Base-by-base conservation (phyloP, 2,329 filamentous ascomycete species). In the Diplodia seriata region DNA sequence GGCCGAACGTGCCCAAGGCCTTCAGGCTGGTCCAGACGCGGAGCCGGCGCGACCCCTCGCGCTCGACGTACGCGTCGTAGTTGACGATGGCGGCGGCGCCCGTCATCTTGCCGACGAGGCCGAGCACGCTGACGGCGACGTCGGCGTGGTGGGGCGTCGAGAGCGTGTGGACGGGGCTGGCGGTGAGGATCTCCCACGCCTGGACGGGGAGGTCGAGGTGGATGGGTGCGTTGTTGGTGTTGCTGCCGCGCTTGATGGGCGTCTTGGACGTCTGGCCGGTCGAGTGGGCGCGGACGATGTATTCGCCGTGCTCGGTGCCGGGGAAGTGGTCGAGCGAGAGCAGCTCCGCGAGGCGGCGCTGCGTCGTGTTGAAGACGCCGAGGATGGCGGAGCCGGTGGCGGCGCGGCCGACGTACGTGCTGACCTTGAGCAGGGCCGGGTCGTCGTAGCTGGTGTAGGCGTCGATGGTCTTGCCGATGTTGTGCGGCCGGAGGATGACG, bases 51-150 rank as follows among this genome's bases (percentile, higher is more conserved):
- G 89, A 3, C 69, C 70, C 8, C 84, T 81, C 57, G 15, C 56
- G 47, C 43, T 85, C 79, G 72, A 89, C 76, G 40, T 85, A 85
- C 54, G 89, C 85, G 33, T 86, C 83, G n/a, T 83, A 89, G 47
- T 83, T 84, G 1, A 90, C 81, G 8, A 97, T 85, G 0, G 93
- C 93, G 1, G 92, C 93, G 0, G 90, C 88, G 0, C 93, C 94
- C 0, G 93, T 93, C 91, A 98, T 97, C 78, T 97, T 97, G 2
- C 87, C 91, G 3, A 97, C 71, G 1, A 98, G 82, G 0, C 94
- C 94, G 0, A 98, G 78, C 20, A 90, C 89, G 0, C 92, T 89
- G 1, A 94, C 82, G 53, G 80, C 80, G 0, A 90, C 81, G 0
- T 77, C 73, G 1, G 70, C 63, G 9, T 73, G 72, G n/a, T 23